phyloP scores from a whole-genome alignment of 2,329 filamentous ascomycete genomes.

The Alternaria sp. region DNA sequence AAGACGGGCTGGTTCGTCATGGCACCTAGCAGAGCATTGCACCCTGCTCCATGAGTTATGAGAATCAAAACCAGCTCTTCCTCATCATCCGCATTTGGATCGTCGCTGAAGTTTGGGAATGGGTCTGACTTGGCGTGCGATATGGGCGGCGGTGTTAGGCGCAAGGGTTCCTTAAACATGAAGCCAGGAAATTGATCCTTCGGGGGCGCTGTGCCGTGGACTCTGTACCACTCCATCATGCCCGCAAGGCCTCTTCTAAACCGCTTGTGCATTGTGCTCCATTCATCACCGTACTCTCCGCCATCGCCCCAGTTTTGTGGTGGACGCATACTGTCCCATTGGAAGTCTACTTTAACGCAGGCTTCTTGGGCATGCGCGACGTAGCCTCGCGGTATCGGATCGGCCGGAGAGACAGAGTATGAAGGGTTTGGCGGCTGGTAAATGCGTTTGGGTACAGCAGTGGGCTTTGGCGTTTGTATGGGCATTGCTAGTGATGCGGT shows the following conservation, averaged over 20 bases:
- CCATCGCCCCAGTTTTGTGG: slow-evolving; percentile 86
- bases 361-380: slow-evolving; percentile 89
- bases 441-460: slow-evolving; percentile 33
- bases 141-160: slow-evolving; percentile 21
- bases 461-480: slow-evolving; percentile 24
- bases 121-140: slow-evolving; percentile 34
- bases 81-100: slow-evolving; percentile 58
- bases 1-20: slow-evolving; percentile 91
- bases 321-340: slow-evolving; percentile 90
- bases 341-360: slow-evolving; percentile 87
- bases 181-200: slow-evolving; percentile 44
- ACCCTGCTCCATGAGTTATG: slow-evolving; percentile 93
- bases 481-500: slow-evolving; percentile 24
- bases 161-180: slow-evolving; percentile 36
- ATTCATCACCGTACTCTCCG: slow-evolving; percentile 89
- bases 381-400: slow-evolving; percentile 86
- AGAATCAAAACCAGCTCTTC: slow-evolving; percentile 81
- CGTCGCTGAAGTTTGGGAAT: slow-evolving; percentile 45
- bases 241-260: slow-evolving; percentile 81
- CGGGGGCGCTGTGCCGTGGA: slow-evolving; percentile 54
- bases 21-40: slow-evolving; percentile 92
- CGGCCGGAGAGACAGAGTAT: slow-evolving; percentile 81
- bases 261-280: slow-evolving; percentile 92
- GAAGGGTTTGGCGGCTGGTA: slow-evolving; percentile 82
- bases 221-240: slow-evolving; percentile 83